These are phyloP conservation scores for Nicotiana tomentosiformis DNA, from an alignment of 257 asterid genomes.

Conservation along the genomic window DNA sequence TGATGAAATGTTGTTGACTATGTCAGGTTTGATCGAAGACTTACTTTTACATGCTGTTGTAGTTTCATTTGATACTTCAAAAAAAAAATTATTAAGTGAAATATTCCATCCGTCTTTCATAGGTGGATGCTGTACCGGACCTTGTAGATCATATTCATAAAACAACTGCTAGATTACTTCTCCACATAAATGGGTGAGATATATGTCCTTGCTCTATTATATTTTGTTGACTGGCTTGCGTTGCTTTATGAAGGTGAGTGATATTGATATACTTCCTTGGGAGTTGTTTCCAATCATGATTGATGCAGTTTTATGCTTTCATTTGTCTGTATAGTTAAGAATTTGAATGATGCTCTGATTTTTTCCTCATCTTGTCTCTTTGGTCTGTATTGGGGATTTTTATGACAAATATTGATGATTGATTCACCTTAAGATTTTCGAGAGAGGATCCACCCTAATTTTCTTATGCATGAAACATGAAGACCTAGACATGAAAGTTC, in stretches of 20 bases:
- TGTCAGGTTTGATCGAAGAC: not conserved
- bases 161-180: constrained; percentile 84
- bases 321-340: not conserved
- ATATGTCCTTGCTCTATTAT: constrained; percentile 8
- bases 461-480: not conserved
- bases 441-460: not conserved
- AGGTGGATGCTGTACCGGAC: constrained; percentile 98
- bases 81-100: not conserved
- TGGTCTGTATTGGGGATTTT: not conserved
- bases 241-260: not conserved
- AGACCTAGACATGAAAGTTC: not conserved
- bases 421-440: not conserved
- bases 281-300: constrained; percentile 1
- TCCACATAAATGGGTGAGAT: constrained; percentile 87
- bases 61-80: not conserved
- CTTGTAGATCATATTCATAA: constrained; percentile 74
- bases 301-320: not conserved
- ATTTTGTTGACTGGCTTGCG: not conserved
- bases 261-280: not conserved
- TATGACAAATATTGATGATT: not conserved
- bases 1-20: not conserved
- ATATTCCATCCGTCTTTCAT: constrained; percentile 12
- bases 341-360: not conserved
- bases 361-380: not conserved
- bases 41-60: not conserved